These are phyloP conservation scores for Stipa capillata DNA, from an alignment of 176 grass and related monocot species.

Conservation along the genomic window DNA sequence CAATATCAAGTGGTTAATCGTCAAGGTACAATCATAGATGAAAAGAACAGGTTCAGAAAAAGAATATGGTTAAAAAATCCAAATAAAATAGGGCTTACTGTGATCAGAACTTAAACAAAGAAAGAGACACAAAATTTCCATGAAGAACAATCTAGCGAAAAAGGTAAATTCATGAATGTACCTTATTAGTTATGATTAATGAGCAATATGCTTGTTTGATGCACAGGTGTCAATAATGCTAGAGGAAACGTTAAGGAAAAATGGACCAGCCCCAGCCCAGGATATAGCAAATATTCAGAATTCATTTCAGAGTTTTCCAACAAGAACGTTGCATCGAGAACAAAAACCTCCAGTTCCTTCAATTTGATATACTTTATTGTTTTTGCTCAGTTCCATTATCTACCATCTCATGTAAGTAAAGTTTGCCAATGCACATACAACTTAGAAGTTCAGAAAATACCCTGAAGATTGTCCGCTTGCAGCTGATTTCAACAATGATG, in stretches of 20 bases:
- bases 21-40: background rate
- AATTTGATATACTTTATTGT: background rate
- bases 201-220: background rate
- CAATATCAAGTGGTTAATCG: background rate
- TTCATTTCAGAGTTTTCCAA: background rate
- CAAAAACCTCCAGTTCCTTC: background rate
- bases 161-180: background rate
- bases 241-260: background rate
- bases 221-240: background rate
- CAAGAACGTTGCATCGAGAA: background rate
- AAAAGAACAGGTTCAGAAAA: background rate
- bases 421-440: background rate
- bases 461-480: slow-evolving; percentile 55
- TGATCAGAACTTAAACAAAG: background rate
- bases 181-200: background rate
- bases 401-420: background rate
- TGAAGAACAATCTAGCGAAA: background rate
- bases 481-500: slow-evolving; percentile 54
- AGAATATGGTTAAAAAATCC: background rate
- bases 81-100: background rate
- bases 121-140: background rate
- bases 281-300: background rate
- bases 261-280: background rate
- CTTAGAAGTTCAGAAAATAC: slow-evolving; percentile 35
- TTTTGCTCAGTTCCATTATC: background rate